Percentiles rank a stretch among this genome's conserved stretches.
Evolutionary conservation across 1,284 basidiomycete genomes (phyloP).

Genomic region (Cutaneotrichosporon sp.): DNA sequence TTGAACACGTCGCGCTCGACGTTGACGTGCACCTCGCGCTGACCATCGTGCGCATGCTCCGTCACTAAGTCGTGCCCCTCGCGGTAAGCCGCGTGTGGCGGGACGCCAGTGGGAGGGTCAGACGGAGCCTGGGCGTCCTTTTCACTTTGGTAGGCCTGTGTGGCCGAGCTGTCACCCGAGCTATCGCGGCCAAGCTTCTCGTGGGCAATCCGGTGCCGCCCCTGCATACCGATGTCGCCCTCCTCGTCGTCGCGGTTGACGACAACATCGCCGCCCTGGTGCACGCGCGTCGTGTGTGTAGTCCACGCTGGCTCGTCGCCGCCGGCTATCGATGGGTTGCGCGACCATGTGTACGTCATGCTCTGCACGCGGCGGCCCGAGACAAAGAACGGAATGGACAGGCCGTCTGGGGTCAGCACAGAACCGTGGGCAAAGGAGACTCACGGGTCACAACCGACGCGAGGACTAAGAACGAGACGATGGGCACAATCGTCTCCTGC

Average conservation of each 20-base stretch:
- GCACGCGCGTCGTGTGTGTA: constrained; percentile 69
- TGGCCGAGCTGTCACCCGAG: constrained; percentile 23
- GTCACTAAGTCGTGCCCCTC: constrained; percentile 70
- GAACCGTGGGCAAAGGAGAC: neutral
- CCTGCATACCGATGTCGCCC: constrained; percentile 39
- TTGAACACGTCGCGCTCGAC: neutral
- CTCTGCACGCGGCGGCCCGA: constrained; percentile 84
- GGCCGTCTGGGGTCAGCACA: constrained; percentile 68
- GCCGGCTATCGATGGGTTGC: constrained; percentile 62
- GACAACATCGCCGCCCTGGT: constrained; percentile 67
- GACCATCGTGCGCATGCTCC: constrained; percentile 61
- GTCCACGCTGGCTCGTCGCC: constrained; percentile 68
- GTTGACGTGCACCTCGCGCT: constrained; percentile 55
- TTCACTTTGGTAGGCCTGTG: constrained; percentile 32
- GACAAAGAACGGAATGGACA: constrained; percentile 91
- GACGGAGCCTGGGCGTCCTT: constrained; percentile 24
- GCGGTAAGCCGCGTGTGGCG: constrained; percentile 60
- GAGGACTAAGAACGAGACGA: constrained; percentile 88
- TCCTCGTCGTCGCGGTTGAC: constrained; percentile 71
- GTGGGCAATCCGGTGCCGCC: constrained; percentile 6
- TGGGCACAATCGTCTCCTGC: constrained; percentile 76
- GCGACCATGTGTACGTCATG: constrained; percentile 82
- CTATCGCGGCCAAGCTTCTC: constrained; percentile 24
- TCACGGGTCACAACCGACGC: constrained; percentile 72
- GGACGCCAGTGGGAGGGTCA: neutral